A percentile compares a stretch with the other conserved stretches of the same genome.
Evolutionary conservation across 495 filamentous ascomycete species (phyloP).

Genomic region (Aspergillus heteromorphus): DNA sequence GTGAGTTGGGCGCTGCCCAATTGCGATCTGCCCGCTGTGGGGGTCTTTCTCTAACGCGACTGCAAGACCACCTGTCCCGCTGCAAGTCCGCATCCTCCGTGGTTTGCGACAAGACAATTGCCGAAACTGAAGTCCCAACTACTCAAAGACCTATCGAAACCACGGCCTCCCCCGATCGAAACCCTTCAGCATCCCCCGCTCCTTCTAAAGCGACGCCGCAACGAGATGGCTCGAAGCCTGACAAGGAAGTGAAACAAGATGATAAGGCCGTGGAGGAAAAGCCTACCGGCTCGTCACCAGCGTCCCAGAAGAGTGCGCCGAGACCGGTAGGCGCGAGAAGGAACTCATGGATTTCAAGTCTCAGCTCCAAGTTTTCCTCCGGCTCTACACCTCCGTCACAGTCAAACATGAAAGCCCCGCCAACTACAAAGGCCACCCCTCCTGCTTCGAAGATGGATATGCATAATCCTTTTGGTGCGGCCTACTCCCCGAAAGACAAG

Average conservation of each 20-base stretch:
- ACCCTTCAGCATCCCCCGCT: constrained; percentile 16
- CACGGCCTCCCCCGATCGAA: constrained; percentile 13
- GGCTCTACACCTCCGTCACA: constrained; percentile 49
- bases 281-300: constrained; percentile 18
- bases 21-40: neutral
- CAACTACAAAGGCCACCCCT: constrained; percentile 42
- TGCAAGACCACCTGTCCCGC: constrained; percentile 33
- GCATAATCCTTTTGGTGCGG: constrained; percentile 44
- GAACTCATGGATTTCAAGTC: constrained; percentile 84
- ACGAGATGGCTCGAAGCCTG: constrained; percentile 13
- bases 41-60: constrained; percentile 1
- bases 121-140: constrained; percentile 18
- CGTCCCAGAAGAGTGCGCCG: constrained; percentile 28
- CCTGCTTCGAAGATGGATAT: constrained; percentile 34
- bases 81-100: constrained; percentile 35
- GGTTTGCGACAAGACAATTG: constrained; percentile 21
- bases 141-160: constrained; percentile 18
- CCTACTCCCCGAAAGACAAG: constrained; percentile 56
- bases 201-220: constrained; percentile 14
- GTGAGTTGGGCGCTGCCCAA: constrained; percentile 28
- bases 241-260: constrained; percentile 16
- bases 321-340: constrained; percentile 49
- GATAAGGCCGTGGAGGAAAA: constrained; percentile 22
- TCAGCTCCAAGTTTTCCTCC: constrained; percentile 87
- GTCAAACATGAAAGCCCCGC: constrained; percentile 35